Evolutionary conservation across 306 rosid genomes (phyloP).

Genomic region (Vicia villosa): DNA sequence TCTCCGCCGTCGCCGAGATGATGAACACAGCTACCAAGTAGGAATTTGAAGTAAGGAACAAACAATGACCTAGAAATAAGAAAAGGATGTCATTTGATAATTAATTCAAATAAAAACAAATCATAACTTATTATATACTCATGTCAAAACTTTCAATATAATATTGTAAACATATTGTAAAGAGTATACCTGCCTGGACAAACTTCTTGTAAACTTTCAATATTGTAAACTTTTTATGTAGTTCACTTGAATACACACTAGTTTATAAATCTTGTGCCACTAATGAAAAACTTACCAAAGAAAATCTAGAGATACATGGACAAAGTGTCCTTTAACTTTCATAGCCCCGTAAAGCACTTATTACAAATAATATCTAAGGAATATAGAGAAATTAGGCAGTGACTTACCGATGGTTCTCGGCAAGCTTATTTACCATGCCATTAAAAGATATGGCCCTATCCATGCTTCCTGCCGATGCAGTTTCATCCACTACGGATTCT

Average conservation of each 20-base stretch:
- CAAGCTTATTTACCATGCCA: constrained; percentile 78
- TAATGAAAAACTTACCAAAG: constrained; percentile 14
- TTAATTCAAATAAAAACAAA: not conserved
- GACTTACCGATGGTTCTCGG: constrained; percentile 82
- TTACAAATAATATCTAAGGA: constrained; percentile 7
- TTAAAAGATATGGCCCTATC: constrained; percentile 86
- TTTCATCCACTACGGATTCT: constrained; percentile 61
- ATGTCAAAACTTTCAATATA: not conserved
- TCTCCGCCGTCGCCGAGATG: constrained; percentile 63
- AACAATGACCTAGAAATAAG: constrained; percentile 74
- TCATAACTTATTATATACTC: constrained; percentile 11
- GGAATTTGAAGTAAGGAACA: constrained; percentile 90
- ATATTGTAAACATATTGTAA: not conserved
- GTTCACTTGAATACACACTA: constrained; percentile 7
- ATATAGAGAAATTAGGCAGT: not conserved
- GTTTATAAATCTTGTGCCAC: constrained; percentile 8
- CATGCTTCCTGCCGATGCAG: constrained; percentile 48
- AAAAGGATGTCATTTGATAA: constrained; percentile 21
- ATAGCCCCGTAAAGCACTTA: constrained; percentile 8
- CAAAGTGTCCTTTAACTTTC: not conserved
- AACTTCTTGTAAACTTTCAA: too few species aligned
- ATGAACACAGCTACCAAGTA: constrained; percentile 70
- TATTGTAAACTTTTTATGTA: too few species aligned
- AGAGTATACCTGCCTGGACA: too few species aligned
- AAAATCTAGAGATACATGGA: not conserved